Base-by-base conservation (phyloP, 352 stramenopile genomes). In the Globisporangium middletonii region DNA sequence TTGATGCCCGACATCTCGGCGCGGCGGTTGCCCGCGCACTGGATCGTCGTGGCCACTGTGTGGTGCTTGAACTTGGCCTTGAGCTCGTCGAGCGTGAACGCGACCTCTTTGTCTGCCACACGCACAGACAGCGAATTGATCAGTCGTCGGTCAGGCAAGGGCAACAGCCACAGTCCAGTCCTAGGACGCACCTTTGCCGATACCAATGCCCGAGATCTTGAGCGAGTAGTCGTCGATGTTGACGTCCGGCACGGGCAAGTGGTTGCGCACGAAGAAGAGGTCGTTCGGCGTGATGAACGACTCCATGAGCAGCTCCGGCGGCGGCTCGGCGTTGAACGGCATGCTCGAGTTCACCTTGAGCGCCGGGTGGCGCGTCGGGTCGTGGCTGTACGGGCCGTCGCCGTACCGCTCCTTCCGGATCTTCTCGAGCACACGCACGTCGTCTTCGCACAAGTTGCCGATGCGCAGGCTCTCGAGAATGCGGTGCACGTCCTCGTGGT, bases 261-360 rank as follows among this genome's bases (percentile, higher is more conserved):
- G 97, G 79, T 99, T 97, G 6, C 97, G 79, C 63, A 98, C 96
- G 67, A 99, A 99, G 77, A 98, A 99, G 13, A 99, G 69, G 7
- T 97, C 86, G 60, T 94, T 96, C 7, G 97, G 96, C 11, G 97
- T 99, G 57, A 98, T 87, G 68, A 98, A 99, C 47, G 79, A 89
- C 64, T 97, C 69, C 46, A 95, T 96, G 19, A 99, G 75, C 42
- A 99, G 70, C 60, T 97, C 81, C 0, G 77, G 60, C 5, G 95
- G 95, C 9, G 95, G 88, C 76, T 99, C 96, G 0, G 93, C 91
- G 68, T 98, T 99, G 69, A 98, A 98, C 7, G 95, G 91, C 71
- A 93, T 92, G 63, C 82, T 96, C 19, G 79, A 95, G 72, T 98
- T 97, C 37, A 98, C 81, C 51, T 92, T 94, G 4, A 98, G 75